Base-by-base conservation (phyloP, 768 basidiomycete genomes). In the Naganishia vishniacii region DNA sequence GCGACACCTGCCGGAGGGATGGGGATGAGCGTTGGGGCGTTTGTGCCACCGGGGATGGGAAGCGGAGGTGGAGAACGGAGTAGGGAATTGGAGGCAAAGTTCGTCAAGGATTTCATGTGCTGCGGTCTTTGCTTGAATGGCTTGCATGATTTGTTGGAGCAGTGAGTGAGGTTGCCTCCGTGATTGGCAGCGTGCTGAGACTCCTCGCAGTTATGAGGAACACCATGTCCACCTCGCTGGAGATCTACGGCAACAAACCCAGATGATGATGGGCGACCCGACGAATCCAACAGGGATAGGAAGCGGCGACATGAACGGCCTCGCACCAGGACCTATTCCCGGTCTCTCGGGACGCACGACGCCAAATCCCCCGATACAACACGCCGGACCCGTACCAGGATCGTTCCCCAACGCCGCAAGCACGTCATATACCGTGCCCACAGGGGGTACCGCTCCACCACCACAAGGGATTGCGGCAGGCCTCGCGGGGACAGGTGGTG, bases 91-190 rank as follows among this genome's bases (percentile, higher is more conserved):
- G 76, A 77, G 59, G 73, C 74, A 26, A 67, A 65, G 47, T 77
- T 72, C 60, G 74, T 74, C 7, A 65, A 67, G 46, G 73, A 75
- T 66, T 75, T 77, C 48, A 68, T 61, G 23, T 77, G 76, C 63
- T 77, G 76, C 63, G 74, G 74, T 41, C 67, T 66, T 49, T 69
- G 70, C 46, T 49, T 77, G 65, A 71, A 70, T 15, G 73, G 76
- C 8, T 44, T 77, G 61, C 76, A 77, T 64, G 76, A 77, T 61
- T 51, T 77, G 59, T 62, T 77, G 8, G 74, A 77, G 48, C 76
- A 77, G 74, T 77, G 58, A 71, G 75, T 75, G 13, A 23, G 25
- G 28, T 3, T 44, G n/a, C n/a, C 65, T 70, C 44, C 66, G 45
- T 8, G 18, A 4, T 23, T 11, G 15, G 40, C 1, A 3, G 3